Conservation (phyloP, 164 flowering plant genomes). For the Tinospora cordifolia region DNA sequence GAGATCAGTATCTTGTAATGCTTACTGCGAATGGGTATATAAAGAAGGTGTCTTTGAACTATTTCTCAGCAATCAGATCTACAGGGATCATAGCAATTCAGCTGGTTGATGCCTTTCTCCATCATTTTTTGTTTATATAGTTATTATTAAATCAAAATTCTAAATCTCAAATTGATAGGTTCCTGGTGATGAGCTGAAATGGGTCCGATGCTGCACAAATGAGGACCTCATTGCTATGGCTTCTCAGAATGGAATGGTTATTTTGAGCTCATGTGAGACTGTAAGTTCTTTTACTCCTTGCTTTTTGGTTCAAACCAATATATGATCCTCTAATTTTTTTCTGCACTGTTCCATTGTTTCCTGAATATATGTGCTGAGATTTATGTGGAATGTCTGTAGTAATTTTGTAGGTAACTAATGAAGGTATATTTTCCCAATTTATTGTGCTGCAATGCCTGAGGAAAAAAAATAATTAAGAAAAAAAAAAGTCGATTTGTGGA, state of each 20-base stretch:
- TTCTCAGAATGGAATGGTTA: constrained; percentile 86
- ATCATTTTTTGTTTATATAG: neutral
- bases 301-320: neutral
- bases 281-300: constrained; percentile 34
- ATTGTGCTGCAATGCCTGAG: too few species aligned
- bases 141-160: constrained; percentile 3
- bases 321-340: neutral
- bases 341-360: neutral
- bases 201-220: constrained; percentile 81
- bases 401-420: too few species aligned
- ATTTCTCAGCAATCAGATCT: constrained; percentile 75
- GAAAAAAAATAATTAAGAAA: too few species aligned
- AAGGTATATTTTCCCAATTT: too few species aligned
- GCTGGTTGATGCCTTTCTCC: constrained; percentile 51
- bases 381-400: too few species aligned
- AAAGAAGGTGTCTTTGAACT: constrained; percentile 76
- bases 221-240: constrained; percentile 93
- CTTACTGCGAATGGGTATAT: constrained; percentile 90
- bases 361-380: too few species aligned
- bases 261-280: constrained; percentile 55
- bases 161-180: constrained; percentile 42
- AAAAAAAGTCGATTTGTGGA: too few species aligned
- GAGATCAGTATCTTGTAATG: constrained; percentile 82
- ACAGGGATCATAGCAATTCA: constrained; percentile 94
- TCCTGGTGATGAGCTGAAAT: constrained; percentile 93